Percentiles rank a stretch among this genome's conserved stretches.
Conservation (phyloP, 1,139 yeast genomes). For the Blastobotrys persicus region DNA sequence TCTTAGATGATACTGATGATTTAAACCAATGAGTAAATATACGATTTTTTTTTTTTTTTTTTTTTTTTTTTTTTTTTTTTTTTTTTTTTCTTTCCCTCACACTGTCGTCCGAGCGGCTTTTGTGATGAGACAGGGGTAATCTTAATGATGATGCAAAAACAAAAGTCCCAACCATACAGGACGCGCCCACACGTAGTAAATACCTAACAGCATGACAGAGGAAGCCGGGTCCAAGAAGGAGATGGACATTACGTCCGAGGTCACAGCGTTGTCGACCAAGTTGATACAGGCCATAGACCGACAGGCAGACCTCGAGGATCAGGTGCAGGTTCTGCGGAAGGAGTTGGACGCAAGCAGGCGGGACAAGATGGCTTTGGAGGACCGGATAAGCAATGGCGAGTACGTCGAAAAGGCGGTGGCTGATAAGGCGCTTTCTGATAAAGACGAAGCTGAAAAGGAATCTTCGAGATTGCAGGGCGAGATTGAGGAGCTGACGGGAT, state of each 20-base stretch:
- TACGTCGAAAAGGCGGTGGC: constrained; percentile 28
- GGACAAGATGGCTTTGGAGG: constrained; percentile 29
- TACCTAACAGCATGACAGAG: background rate
- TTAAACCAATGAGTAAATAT: constrained; percentile 3
- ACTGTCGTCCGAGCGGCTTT: too few species aligned
- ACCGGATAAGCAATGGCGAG: constrained; percentile 26
- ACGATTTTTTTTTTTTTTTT: too few species aligned
- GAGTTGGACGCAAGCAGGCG: constrained; percentile 32
- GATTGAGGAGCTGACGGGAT: constrained; percentile 66
- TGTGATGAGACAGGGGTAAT: background rate
- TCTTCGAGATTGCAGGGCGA: constrained; percentile 55
- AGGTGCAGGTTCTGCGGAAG: constrained; percentile 29
- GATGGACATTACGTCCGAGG: constrained; percentile 24
- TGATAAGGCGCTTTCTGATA: constrained; percentile 26
- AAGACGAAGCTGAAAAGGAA: constrained; percentile 50
- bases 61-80: too few species aligned
- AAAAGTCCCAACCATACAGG: constrained; percentile 1
- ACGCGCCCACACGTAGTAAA: background rate
- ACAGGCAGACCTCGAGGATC: constrained; percentile 40
- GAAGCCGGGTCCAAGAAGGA: constrained; percentile 1
- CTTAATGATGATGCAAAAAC: too few species aligned
- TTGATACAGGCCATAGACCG: constrained; percentile 38
- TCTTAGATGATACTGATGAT: constrained; percentile 24
- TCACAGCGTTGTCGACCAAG: constrained; percentile 37
- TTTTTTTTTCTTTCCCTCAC: too few species aligned